A percentile compares a stretch with the other conserved stretches of the same genome.
phyloP scores from a whole-genome alignment of 495 filamentous ascomycete species.

The Astrothelium macrocarpum region DNA sequence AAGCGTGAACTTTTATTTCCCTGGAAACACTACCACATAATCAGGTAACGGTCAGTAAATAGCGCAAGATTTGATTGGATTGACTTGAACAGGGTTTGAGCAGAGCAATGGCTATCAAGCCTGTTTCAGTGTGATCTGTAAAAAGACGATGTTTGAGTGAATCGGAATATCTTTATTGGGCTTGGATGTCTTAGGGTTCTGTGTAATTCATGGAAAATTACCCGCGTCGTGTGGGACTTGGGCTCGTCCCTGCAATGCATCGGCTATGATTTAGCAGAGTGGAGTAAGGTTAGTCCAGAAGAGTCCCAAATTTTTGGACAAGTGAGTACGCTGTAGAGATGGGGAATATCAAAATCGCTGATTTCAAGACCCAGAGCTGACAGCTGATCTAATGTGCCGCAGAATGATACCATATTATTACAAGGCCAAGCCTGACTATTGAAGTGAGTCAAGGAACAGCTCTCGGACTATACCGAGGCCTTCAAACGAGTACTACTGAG shows the following conservation, averaged over 20 bases:
- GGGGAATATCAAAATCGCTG: background rate
- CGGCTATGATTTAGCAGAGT: background rate
- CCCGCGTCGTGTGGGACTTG: background rate
- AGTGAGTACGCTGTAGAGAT: background rate
- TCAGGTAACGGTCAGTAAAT: background rate
- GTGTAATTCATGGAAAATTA: background rate
- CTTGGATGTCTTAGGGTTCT: background rate
- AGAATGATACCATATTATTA: background rate
- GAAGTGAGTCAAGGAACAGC: background rate
- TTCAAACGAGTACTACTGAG: no score
- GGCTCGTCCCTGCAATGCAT: background rate
- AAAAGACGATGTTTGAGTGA: background rate
- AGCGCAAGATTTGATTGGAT: background rate
- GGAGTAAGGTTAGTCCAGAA: background rate
- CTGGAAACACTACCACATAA: background rate
- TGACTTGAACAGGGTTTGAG: background rate
- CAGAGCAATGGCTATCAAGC: background rate
- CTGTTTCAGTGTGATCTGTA: background rate
- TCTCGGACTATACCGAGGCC: background rate
- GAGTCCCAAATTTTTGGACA: background rate
- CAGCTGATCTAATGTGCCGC: background rate
- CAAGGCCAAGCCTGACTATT: background rate
- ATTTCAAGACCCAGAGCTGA: background rate
- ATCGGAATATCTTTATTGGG: background rate
- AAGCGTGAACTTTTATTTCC: background rate